Base-by-base conservation (phyloP, 2,329 filamentous ascomycete species). In the Parastagonospora avenae region DNA sequence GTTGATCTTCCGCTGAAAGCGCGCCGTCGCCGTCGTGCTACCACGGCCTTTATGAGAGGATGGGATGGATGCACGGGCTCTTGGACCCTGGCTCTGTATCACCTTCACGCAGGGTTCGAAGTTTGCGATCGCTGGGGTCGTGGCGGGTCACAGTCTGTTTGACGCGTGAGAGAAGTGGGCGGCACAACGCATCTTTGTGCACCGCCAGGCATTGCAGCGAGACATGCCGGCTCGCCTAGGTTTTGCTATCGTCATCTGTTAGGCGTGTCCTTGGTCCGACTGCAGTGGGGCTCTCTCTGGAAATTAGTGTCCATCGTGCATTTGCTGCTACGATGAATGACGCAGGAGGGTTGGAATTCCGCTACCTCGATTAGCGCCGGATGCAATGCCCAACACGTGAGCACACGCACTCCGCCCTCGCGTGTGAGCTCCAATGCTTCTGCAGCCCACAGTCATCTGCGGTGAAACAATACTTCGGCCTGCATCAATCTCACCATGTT, bases 1-100 rank as follows among this genome's bases (percentile, higher is more conserved):
- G 68, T 46, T 64, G 70, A 73, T 73, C 68, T 60, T 64, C 60
- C 63, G 64, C 62, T 54, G 50, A 55, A 55, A 54, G 52, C 52
- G 60, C 56, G 57, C 62, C 49, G 64, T 60, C 54, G 60, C 64
- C 49, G 65, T 60, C 54, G 60, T 64, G 51, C 54, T 54, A 60
- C 58, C 46, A 59, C 49, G 48, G 19, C 5, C 50, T 62, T 45
- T 58, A 58, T 61, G 54, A 59, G 56, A 68, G 58, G 55, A 53
- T 46, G 50, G 51, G 48, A 55, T 43, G 27, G 52, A 46, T 54
- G 57, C 57, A 62, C 55, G 60, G 55, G 45, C 43, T 38, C 44
- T 62, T 66, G 65, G 62, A 65, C 65, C 67, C 60, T 62, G 66
- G 60, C 58, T 61, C 55, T 45, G 41, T 24, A 45, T 49, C 30